Evolutionary conservation across 139 green algal species (phyloP), one percentile per base, ranked within the genome.

Genomic region (Picochlorum sp.): DNA sequence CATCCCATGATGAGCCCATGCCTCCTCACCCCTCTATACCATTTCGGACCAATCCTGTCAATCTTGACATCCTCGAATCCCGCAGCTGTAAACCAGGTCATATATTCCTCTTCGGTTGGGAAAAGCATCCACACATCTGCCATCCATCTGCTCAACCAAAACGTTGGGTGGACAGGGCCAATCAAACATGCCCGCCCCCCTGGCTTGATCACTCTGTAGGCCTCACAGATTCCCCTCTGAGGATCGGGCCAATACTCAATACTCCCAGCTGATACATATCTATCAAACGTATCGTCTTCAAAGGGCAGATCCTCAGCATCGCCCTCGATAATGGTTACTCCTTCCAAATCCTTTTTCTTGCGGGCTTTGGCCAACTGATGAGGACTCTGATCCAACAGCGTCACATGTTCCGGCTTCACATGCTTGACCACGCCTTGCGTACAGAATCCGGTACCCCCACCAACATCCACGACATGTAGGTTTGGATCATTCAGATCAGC

Each of bases 1-100:
- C 91, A 96, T 57, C 91, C 91, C 91, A 97, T 97, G 83, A 97
- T 97, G 62, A 97, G 81, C 10, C 91, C 91, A 63, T 97, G 91
- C 9, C 88, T 74, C 20, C 91, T 68, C 57, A 94, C 88, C 2
- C 91, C 91, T n/a, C 91, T 76, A 80, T 97, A 97, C 91, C 91
- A 97, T 38, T 75, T 88, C 37, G 91, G 91, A 2, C 91, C 91
- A 54, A 97, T 97, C 55, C 91, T 81, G 57, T 85, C 94, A 37
- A 97, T 82, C 77, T 95, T 78, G 9, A 97, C 78, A 68, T 97
- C 87, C 5, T 45, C 61, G 57, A 97, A 97, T 0, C 91, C 91
- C 10, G 86, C 90, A 61, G 85, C 87, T 24, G 78, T 95, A 74
- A 94, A 97, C 91, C 91, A 97, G 69, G 92, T 71, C 11, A 94